Evolutionary conservation across 768 basidiomycete genomes (phyloP).

Genomic region (Gloeopeniophorella convolvens): DNA sequence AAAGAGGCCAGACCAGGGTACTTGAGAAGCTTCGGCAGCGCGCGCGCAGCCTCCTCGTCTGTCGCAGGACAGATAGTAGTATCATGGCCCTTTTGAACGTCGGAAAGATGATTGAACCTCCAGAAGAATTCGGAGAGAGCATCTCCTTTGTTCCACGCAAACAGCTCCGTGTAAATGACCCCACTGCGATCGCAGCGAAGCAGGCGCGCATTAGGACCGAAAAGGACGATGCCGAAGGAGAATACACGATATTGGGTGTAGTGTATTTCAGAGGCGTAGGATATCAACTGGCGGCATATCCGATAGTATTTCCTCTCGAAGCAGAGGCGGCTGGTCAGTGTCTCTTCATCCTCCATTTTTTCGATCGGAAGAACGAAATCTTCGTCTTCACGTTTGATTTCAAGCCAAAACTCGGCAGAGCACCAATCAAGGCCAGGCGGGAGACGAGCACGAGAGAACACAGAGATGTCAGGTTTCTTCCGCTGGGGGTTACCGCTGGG

Average conservation of each 20-base stretch:
- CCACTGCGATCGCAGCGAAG: conserved; percentile 2
- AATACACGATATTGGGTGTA: background rate
- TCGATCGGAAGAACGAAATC: too few species aligned
- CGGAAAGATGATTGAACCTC: conserved; percentile 2
- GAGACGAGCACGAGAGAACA: background rate
- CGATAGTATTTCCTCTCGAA: too few species aligned
- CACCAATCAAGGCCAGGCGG: too few species aligned
- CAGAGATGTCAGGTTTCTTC: background rate
- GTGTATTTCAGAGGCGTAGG: too few species aligned
- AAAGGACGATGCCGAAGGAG: background rate
- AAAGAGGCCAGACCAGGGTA: background rate
- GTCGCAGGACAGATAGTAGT: background rate
- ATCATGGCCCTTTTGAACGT: background rate
- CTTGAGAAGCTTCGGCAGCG: background rate
- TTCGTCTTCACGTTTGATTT: too few species aligned
- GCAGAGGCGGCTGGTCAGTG: too few species aligned
- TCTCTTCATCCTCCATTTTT: too few species aligned
- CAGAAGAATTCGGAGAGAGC: background rate
- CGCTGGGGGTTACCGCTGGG: too few species aligned
- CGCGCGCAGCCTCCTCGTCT: background rate
- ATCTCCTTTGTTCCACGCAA: background rate
- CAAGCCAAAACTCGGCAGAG: too few species aligned
- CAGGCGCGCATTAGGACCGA: background rate
- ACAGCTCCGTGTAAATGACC: background rate
- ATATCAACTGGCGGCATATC: too few species aligned